Evolutionary conservation across 2,329 filamentous ascomycete genomes (phyloP), one percentile per base, ranked within the genome.

Genomic region (Zymoseptoria tritici): DNA sequence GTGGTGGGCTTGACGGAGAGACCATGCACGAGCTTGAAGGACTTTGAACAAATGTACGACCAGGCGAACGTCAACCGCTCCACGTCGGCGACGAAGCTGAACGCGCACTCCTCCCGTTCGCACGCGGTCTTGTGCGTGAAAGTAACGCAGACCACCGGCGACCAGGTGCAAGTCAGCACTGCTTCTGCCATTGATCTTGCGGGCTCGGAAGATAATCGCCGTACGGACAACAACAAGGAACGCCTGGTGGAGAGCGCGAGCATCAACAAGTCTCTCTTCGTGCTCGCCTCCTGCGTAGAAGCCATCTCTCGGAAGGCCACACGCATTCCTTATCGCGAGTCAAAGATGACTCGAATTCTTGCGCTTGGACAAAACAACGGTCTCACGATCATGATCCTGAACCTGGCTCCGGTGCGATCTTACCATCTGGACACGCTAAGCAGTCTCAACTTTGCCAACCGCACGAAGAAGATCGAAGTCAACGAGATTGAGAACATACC

Each of bases 251-350:
- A 97, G 75, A 96, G 91, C 49, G 91, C 93, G 0, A 93, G 90
- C 70, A 97, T 97, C 79, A 97, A 97, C 81, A 97, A 97, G 78
- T 95, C 90, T 64, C 80, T 97, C 6, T 97, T 97, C 70, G 92
- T 97, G 19, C 78, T 97, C 54, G 93, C 91, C 51, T 91, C 96
- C 73, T 97, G 93, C 69, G 93, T 97, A 57, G 93, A 97, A 72
- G 93, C 93, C 58, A 97, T 97, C 71, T 89, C 88, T 70, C 85
- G 84, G 72, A 86, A 86, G 69, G 83, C 86, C 61, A 74, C 76
- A 67, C 85, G 93, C 36, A 93, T 97, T 69, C 93, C 94, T 0
- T 97, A 96, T 73, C 83, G 93, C 59, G 93, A 97, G 73, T 94
- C 89, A 57, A 97, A 97, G 79, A 97, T 97, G 93, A 97, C 94